These are phyloP conservation scores for Mortierella sp. DNA, from an alignment of 371 early-diverging fungal species.

Conservation along the genomic window DNA sequence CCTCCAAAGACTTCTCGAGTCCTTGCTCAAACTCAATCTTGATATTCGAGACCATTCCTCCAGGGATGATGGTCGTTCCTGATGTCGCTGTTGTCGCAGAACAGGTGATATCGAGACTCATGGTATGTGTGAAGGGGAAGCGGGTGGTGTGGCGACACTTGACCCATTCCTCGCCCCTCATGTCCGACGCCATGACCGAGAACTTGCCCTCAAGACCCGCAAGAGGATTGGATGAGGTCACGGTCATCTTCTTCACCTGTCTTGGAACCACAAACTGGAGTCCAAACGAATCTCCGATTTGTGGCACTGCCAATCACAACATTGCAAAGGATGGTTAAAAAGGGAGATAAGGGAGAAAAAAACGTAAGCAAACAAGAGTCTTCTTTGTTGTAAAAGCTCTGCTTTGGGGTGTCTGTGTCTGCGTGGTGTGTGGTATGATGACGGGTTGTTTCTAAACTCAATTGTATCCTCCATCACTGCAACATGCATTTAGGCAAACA, in stretches of 20 bases:
- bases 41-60: slow-evolving; percentile 31
- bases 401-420: neutral
- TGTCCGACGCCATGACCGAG: neutral
- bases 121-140: slow-evolving; percentile 33
- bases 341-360: neutral
- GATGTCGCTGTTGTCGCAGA: slow-evolving; percentile 13
- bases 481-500: no score
- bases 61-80: neutral
- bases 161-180: slow-evolving; percentile 17
- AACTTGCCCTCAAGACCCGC: slow-evolving; percentile 2
- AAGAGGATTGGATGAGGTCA: neutral
- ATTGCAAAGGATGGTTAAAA: neutral
- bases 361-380: slow-evolving; percentile 10
- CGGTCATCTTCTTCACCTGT: slow-evolving; percentile 12
- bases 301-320: slow-evolving; percentile 47
- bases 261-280: slow-evolving; percentile 62
- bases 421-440: neutral
- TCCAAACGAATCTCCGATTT: slow-evolving; percentile 67
- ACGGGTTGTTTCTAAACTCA: neutral
- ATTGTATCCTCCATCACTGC: neutral
- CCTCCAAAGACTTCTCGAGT: slow-evolving; percentile 45
- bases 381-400: neutral
- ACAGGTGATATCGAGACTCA: slow-evolving; percentile 44
- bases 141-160: slow-evolving; percentile 40
- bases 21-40: slow-evolving; percentile 36